These are phyloP conservation scores for Micractinium sp. DNA, from an alignment of 139 green algal species.

Conservation along the genomic window DNA sequence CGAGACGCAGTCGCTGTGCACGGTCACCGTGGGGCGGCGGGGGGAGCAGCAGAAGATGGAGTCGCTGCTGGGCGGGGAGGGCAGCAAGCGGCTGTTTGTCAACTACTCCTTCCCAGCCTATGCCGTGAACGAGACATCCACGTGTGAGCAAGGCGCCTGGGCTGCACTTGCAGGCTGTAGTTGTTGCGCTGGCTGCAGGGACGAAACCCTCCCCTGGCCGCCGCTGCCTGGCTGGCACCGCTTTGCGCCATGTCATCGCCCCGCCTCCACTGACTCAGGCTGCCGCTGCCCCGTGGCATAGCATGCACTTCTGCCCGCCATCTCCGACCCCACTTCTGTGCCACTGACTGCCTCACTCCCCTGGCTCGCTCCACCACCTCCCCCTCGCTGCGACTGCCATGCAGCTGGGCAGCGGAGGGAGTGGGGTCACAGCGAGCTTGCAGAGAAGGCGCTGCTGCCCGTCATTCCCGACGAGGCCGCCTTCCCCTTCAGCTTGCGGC, in stretches of 20 bases:
- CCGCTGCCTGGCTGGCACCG: background rate
- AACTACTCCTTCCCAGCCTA: slow-evolving; percentile 66
- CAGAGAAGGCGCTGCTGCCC: slow-evolving; percentile 85
- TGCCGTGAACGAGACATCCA: slow-evolving; percentile 44
- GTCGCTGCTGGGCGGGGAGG: slow-evolving; percentile 21
- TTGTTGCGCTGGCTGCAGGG: background rate
- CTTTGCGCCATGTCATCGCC: too few relatives aligned
- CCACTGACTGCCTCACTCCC: background rate
- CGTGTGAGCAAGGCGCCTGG: background rate
- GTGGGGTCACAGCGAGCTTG: slow-evolving; percentile 91
- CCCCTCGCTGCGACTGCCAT: background rate
- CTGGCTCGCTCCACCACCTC: background rate
- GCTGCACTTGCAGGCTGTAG: background rate
- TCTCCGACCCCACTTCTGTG: background rate
- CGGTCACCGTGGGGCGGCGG: slow-evolving; percentile 56
- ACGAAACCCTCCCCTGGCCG: background rate
- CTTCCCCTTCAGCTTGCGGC: slow-evolving; percentile 73
- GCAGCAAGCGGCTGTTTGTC: slow-evolving; percentile 51
- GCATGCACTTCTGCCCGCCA: background rate
- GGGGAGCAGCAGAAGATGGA: slow-evolving; percentile 29
- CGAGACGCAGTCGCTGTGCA: slow-evolving; percentile 89
- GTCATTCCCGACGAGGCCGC: slow-evolving; percentile 65
- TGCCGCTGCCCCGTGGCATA: too few relatives aligned
- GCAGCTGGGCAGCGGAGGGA: slow-evolving; percentile 71
- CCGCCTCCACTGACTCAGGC: too few relatives aligned